These are phyloP conservation scores for Tetrapyrgos nigripes DNA, from an alignment of 1,284 basidiomycete genomes.

Conservation along the genomic window DNA sequence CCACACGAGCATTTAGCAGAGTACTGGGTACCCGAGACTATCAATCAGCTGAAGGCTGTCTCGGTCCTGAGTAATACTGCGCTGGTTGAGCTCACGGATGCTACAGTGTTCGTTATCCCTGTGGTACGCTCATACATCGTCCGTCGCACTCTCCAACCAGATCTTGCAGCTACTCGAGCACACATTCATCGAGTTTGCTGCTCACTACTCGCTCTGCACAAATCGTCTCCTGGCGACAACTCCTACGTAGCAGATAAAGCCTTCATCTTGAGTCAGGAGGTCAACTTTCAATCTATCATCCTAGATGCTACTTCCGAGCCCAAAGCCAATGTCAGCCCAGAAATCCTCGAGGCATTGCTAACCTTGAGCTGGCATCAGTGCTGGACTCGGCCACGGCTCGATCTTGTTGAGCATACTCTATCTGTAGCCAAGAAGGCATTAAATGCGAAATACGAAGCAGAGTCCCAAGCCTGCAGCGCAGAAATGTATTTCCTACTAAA, in stretches of 20 bases:
- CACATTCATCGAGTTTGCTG: conserved; percentile 19
- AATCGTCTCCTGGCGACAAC: not conserved
- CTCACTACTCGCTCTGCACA: not conserved
- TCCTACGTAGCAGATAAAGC: not conserved
- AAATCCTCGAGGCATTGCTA: not conserved
- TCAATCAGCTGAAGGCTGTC: conserved; percentile 12
- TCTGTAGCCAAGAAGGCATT: not conserved
- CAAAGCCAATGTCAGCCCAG: not conserved
- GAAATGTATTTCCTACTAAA: not conserved
- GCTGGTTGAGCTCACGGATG: conserved; percentile 16
- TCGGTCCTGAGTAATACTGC: conserved; percentile 16
- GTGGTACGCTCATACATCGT: conserved; percentile 28
- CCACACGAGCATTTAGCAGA: conserved; percentile 16
- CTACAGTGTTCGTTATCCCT: conserved; percentile 24
- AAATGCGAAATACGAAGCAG: not conserved
- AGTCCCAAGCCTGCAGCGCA: not conserved
- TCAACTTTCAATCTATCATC: not conserved
- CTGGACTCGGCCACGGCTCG: conserved; percentile 6
- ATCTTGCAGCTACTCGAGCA: conserved; percentile 6
- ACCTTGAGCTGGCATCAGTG: conserved; percentile 1
- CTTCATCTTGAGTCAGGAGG: not conserved
- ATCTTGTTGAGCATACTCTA: not conserved
- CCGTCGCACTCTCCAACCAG: conserved; percentile 12
- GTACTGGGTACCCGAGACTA: conserved; percentile 23
- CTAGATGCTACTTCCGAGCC: not conserved